Conservation (phyloP, 1,139 yeast species). For the Pichia sp. region DNA sequence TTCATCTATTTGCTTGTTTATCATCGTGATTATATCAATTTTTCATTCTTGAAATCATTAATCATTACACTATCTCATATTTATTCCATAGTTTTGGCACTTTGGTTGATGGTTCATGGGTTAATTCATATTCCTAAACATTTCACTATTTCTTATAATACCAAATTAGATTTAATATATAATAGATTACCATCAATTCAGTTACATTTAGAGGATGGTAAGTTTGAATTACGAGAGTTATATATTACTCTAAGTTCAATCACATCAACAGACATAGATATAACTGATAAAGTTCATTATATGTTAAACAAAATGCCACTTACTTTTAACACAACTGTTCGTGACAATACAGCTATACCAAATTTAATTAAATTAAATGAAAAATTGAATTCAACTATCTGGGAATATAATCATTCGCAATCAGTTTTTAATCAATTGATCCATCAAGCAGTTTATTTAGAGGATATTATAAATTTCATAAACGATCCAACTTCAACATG, state of each 20-base stretch:
- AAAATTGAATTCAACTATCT: slow-evolving; percentile 34
- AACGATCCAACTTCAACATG: background rate
- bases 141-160: slow-evolving; percentile 27
- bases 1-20: slow-evolving; percentile 55
- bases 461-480: slow-evolving; percentile 33
- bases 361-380: slow-evolving; percentile 28
- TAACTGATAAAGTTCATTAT: slow-evolving; percentile 28
- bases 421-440: slow-evolving; percentile 38
- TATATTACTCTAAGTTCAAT: slow-evolving; percentile 55
- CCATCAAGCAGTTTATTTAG: slow-evolving; percentile 34
- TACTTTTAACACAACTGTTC: background rate
- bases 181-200: slow-evolving; percentile 49
- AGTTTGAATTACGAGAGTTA: slow-evolving; percentile 56
- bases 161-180: slow-evolving; percentile 41
- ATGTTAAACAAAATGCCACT: slow-evolving; percentile 24
- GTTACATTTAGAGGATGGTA: slow-evolving; percentile 61
- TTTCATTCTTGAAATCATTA: slow-evolving; percentile 55
- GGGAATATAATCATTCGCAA: slow-evolving; percentile 38
- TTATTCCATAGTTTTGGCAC: slow-evolving; percentile 67
- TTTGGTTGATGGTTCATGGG: slow-evolving; percentile 86
- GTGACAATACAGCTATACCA: background rate
- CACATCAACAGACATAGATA: slow-evolving; percentile 17
- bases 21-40: slow-evolving; percentile 45
- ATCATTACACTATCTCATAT: slow-evolving; percentile 73
- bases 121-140: slow-evolving; percentile 59